phyloP scores from a whole-genome alignment of 352 stramenopile species.

The Globisporangium irregulare region DNA sequence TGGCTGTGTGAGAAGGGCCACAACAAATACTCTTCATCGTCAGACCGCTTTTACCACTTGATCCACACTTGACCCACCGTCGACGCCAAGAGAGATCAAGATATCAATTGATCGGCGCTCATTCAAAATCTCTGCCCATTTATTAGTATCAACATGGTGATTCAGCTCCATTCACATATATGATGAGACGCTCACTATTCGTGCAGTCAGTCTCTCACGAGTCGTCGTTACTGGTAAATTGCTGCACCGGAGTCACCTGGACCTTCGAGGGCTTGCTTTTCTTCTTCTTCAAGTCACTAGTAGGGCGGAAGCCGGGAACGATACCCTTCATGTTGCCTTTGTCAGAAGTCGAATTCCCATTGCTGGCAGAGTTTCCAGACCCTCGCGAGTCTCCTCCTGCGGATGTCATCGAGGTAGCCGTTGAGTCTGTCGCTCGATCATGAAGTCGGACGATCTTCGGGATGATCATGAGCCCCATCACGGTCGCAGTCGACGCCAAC shows the following conservation, averaged over 20 bases:
- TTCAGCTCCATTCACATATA: neutral
- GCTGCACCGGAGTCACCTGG: too few species aligned
- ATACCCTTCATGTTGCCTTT: too few species aligned
- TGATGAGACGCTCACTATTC: neutral
- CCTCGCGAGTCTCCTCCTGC: too few species aligned
- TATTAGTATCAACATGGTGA: neutral
- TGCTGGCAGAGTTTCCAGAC: too few species aligned
- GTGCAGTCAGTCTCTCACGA: neutral
- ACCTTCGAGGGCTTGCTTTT: too few species aligned
- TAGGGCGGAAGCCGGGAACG: too few species aligned
- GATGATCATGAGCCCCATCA: constrained; percentile 28
- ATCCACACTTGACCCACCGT: neutral
- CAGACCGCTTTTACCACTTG: neutral
- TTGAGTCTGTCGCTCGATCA: neutral
- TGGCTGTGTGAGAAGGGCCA: neutral
- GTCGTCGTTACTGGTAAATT: too few species aligned
- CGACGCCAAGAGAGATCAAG: too few species aligned
- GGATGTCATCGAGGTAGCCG: neutral
- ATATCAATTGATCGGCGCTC: neutral
- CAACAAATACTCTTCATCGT: too few species aligned
- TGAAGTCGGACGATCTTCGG: constrained; percentile 16
- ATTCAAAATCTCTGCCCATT: neutral
- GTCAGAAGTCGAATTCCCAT: too few species aligned
- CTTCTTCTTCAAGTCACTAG: too few species aligned
- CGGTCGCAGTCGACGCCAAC: constrained; percentile 19